These are phyloP conservation scores for Capronia epimyces DNA, from an alignment of 2,329 filamentous ascomycete species.

Conservation along the genomic window DNA sequence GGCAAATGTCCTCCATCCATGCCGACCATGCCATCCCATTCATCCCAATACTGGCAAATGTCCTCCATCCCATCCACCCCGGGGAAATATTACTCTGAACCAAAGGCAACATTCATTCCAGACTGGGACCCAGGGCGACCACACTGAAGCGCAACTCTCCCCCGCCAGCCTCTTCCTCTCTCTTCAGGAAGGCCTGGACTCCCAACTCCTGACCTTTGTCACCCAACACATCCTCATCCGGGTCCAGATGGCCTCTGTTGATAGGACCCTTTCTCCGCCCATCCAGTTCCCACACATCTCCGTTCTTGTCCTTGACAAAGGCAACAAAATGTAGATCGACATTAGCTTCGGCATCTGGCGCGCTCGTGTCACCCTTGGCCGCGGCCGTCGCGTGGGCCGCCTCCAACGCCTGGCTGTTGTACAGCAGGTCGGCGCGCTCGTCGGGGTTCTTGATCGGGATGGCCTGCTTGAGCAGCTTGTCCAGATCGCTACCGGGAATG, in stretches of 20 bases:
- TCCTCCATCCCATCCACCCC: too few relatives aligned
- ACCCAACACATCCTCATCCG: slow-evolving; percentile 67
- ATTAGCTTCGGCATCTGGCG: slow-evolving; percentile 70
- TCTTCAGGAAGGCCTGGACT: slow-evolving; percentile 54
- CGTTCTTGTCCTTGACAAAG: slow-evolving; percentile 72
- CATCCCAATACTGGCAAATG: too few relatives aligned
- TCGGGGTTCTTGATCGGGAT: slow-evolving; percentile 59
- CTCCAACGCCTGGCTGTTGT: slow-evolving; percentile 69
- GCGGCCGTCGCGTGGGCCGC: slow-evolving; percentile 74
- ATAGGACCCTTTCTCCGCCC: slow-evolving; percentile 68
- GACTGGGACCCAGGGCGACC: slow-evolving; percentile 53
- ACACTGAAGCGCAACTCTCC: slow-evolving; percentile 57
- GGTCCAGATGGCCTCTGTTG: slow-evolving; percentile 56
- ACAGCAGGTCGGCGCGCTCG: slow-evolving; percentile 67
- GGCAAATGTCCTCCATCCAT: too few relatives aligned
- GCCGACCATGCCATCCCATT: too few relatives aligned
- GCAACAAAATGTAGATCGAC: slow-evolving; percentile 96
- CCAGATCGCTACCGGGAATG: slow-evolving; percentile 42
- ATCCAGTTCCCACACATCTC: slow-evolving; percentile 75
- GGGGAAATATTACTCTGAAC: too few relatives aligned
- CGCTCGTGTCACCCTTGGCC: slow-evolving; percentile 67
- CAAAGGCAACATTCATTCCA: too few relatives aligned
- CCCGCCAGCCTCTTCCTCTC: slow-evolving; percentile 53
- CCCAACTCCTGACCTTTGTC: slow-evolving; percentile 69
- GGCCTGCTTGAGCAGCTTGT: slow-evolving; percentile 62